Conservation (phyloP, 352 stramenopile genomes). For the Globisporangium middletonii region DNA sequence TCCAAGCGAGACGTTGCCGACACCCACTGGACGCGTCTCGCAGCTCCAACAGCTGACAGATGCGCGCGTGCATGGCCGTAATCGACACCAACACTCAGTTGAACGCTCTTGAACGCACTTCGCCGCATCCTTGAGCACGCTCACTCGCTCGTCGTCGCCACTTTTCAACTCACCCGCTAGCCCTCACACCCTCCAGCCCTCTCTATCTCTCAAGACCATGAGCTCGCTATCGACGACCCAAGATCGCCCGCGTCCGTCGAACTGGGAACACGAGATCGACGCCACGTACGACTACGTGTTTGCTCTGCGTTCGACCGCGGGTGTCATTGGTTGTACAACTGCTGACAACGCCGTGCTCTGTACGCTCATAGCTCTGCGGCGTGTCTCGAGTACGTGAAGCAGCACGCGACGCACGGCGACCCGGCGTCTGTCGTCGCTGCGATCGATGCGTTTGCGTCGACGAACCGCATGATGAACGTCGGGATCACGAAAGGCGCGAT, state of each 20-base stretch:
- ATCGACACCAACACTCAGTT: neutral
- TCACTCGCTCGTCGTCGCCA: neutral
- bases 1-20: neutral
- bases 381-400: slow-evolving; percentile 32
- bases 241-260: neutral
- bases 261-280: neutral
- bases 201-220: neutral
- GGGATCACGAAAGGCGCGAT: slow-evolving; percentile 14
- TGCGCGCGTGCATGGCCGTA: neutral
- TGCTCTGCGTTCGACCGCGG: neutral
- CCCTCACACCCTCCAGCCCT: neutral
- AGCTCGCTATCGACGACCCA: neutral
- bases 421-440: slow-evolving; percentile 23
- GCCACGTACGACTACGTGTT: neutral
- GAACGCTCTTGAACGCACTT: too few relatives aligned
- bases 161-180: neutral
- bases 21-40: neutral
- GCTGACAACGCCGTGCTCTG: neutral
- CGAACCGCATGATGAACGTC: slow-evolving; percentile 38
- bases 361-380: neutral
- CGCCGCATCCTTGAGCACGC: too few relatives aligned
- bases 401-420: slow-evolving; percentile 23
- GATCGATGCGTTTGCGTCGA: slow-evolving; percentile 28
- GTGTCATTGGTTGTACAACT: neutral
- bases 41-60: neutral